Evolutionary conservation across 192 early-diverging fungal species (phyloP).

Genomic region (Entomortierella chlamydospora): DNA sequence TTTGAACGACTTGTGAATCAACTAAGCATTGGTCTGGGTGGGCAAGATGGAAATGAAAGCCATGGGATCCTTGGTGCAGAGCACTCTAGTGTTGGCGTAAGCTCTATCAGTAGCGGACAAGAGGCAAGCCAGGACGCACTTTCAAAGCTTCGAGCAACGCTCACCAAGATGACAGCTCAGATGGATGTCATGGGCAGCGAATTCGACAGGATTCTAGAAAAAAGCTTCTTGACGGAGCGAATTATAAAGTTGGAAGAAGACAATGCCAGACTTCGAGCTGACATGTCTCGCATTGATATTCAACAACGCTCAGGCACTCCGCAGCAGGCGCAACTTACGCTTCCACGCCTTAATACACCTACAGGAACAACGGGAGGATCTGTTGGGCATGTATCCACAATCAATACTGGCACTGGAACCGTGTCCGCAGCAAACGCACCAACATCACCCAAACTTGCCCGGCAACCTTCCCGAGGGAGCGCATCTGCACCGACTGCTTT

Average conservation of each 20-base stretch:
- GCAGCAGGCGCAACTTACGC: slow-evolving; percentile 23
- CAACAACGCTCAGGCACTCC: slow-evolving; percentile 50
- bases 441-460: slow-evolving; percentile 31
- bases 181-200: slow-evolving; percentile 59
- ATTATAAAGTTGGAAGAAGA: slow-evolving; percentile 44
- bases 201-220: slow-evolving; percentile 56
- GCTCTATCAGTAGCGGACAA: slow-evolving; percentile 30
- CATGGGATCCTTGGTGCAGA: slow-evolving; percentile 12
- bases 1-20: slow-evolving; percentile 46
- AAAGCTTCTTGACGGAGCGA: slow-evolving; percentile 52
- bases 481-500: not conserved
- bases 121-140: slow-evolving; percentile 41
- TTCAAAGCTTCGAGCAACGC: slow-evolving; percentile 32
- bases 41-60: slow-evolving; percentile 9
- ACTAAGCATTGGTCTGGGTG: slow-evolving; percentile 19
- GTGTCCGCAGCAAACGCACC: slow-evolving; percentile 17
- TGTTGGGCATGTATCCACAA: slow-evolving; percentile 3
- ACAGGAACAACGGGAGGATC: slow-evolving; percentile 25
- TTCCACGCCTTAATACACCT: slow-evolving; percentile 16
- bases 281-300: slow-evolving; percentile 42
- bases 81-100: slow-evolving; percentile 21
- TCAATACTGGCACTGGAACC: slow-evolving; percentile 5
- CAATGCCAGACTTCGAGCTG: slow-evolving; percentile 33
- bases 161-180: slow-evolving; percentile 55
- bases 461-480: slow-evolving; percentile 38